Base-by-base conservation (phyloP, 2,329 filamentous ascomycete genomes). In the Ascochyta viciae-villosae region DNA sequence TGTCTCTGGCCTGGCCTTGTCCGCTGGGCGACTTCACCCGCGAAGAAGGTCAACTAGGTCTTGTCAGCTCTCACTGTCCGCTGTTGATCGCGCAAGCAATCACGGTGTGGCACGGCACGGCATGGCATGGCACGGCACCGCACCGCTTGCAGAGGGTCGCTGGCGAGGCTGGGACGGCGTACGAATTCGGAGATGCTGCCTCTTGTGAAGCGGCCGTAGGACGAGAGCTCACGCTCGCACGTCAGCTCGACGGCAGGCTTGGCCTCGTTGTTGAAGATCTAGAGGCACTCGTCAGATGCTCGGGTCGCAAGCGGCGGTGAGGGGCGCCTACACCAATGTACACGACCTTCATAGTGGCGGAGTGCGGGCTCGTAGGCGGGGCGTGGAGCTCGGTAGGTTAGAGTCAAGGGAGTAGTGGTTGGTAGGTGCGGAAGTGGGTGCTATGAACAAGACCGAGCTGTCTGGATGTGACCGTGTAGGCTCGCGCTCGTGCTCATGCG, bases 1-100 rank as follows among this genome's bases (percentile, higher is more conserved):
- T 96, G 90, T 74, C 91, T 84, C 77, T 92, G 87, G 51, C 90
- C 92, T n/a, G 89, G 85, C 57, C 83, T 82, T 58, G 92, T 96
- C 67, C 91, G 85, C 78, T 96, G 91, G 59, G 94, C 94, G 44
- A 97, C 89, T 16, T 90, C 94, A 78, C 91, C 91, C 76, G 87
- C 86, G 80, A 96, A 94, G 70, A 96, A 82, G 53, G 87, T 89
- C 87, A 96, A 91, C 89, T 82, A 69, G 77, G 77, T 4, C 12
- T 35, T 13, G 48, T 69, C 35, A 68, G 60, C 45, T 47, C 41
- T 13, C 6, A 15, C 13, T 2, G 24, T n/a, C 13, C 19, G 4
- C 10, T 9, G 37, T 22, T 24, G 7, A 10, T 12, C 2, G 37
- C 12, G 19, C 16, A 22, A 9, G 16, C 37, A 6, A 2, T 12